Evolutionary conservation across 140 eudicot genomes (phyloP), one percentile per base, ranked within the genome.

Genomic region (Bidens hawaiensis): DNA sequence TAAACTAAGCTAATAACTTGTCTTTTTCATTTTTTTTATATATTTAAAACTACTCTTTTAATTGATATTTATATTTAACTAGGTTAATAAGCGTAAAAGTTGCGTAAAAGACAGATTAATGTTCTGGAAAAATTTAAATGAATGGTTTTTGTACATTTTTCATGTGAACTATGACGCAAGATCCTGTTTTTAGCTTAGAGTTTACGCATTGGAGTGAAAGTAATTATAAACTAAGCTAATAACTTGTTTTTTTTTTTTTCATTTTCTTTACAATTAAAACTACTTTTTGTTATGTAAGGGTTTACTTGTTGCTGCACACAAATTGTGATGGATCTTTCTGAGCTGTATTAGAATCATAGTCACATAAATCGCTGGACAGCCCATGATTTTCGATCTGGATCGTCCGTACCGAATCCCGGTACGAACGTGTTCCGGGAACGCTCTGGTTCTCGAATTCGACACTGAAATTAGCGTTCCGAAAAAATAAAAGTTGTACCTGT

Each of bases 71-170:
- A 27, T 47, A 66, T 57, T 27, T 5, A 27, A 15, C 16, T 30
- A 42, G 47, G 36, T 2, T 69, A 9, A 15, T 48, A 19, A 53
- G 27, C 33, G 14, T 16, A 36, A 23, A 33, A 34, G 61, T 69
- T 41, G 67, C 52, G n/a, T 57, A 31, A 69, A 47, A 60, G 61
- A 70, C 3, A 21, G 50, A 58, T 15, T 34, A 28, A 38, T 36
- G 42, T 23, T 38, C 16, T 34, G 43, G 8, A 13, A 22, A 34
- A 43, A 17, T 10, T 18, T 25, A 31, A 60, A 53, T 6, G 28
- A 31, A 30, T 38, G 45, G 45, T 38, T 38, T 28, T 28, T 55
- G 17, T 27, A 27, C 31, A 41, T 56, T 13, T 7, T 25, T 42
- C 34, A 55, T 56, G 74, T 56, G 47, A 56, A 42, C 33, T 56